Evolutionary conservation across 352 stramenopile genomes (phyloP).

Genomic region (Phytophthora boehmeriae): DNA sequence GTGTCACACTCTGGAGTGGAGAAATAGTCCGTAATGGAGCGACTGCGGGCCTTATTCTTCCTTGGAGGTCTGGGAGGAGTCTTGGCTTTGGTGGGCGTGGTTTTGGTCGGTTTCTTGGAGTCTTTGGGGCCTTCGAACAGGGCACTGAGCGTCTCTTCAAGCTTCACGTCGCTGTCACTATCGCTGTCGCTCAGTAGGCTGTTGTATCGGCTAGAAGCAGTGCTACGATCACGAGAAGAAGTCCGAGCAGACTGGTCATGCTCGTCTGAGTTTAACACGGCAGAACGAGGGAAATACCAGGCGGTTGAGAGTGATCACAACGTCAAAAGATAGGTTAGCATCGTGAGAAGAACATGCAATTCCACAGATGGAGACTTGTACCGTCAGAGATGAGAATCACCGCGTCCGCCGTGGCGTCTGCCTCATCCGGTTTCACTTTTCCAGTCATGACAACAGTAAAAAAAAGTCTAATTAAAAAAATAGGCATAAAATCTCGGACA

Average conservation of each 20-base stretch:
- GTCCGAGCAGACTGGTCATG: conserved; percentile 10
- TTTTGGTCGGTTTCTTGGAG: background rate
- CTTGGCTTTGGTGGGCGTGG: background rate
- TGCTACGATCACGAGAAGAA: conserved; percentile 10
- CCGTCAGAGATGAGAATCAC: conserved; percentile 63
- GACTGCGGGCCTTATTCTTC: conserved; percentile 26
- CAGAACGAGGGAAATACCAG: conserved; percentile 1
- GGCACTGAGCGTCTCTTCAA: conserved; percentile 31
- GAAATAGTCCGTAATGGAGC: conserved; percentile 26
- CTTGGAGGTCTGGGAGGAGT: conserved; percentile 8
- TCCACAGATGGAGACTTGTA: conserved; percentile 5
- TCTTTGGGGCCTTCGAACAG: conserved; percentile 17
- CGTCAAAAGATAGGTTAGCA: conserved; percentile 6
- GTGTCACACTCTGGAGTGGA: conserved; percentile 22
- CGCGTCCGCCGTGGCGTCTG: conserved; percentile 21
- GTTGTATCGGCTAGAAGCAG: conserved; percentile 14
- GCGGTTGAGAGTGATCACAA: background rate
- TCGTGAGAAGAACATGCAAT: background rate
- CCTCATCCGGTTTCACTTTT: conserved; percentile 26
- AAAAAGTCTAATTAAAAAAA: too few species aligned
- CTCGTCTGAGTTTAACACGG: conserved; percentile 23
- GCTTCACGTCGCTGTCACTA: conserved; percentile 39
- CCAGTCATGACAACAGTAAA: conserved; percentile 10
- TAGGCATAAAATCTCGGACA: background rate
- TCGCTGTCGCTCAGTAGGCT: conserved; percentile 36